phyloP scores from a whole-genome alignment of 176 grass and related monocot species.

The Oryza glumipatula region DNA sequence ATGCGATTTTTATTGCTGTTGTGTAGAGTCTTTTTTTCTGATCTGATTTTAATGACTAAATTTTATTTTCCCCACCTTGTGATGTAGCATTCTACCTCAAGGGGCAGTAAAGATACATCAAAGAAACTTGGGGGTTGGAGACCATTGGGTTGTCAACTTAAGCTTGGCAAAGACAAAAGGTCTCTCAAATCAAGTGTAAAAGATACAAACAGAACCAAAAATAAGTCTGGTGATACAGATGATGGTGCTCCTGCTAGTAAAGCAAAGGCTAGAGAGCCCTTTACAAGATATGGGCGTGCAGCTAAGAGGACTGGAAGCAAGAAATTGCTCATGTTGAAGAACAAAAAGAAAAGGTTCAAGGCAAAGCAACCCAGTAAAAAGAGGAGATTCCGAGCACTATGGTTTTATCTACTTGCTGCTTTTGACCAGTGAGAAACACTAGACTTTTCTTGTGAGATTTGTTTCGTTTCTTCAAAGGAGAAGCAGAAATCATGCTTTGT shows the following conservation, averaged over 20 bases:
- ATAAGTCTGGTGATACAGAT: slow-evolving; percentile 41
- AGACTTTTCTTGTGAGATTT: slow-evolving; percentile 29
- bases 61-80: slow-evolving; percentile 28
- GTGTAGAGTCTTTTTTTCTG: background rate
- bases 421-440: slow-evolving; percentile 61
- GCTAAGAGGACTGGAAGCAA: slow-evolving; percentile 47
- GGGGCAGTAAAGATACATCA: slow-evolving; percentile 44
- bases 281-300: slow-evolving; percentile 26
- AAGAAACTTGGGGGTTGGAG: slow-evolving; percentile 71
- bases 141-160: slow-evolving; percentile 63
- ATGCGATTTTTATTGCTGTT: background rate
- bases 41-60: background rate
- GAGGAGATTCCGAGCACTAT: slow-evolving; percentile 60
- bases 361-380: slow-evolving; percentile 42
- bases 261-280: slow-evolving; percentile 44
- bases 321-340: slow-evolving; percentile 31
- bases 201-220: slow-evolving; percentile 31
- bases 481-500: slow-evolving; percentile 35
- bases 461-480: slow-evolving; percentile 18
- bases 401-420: slow-evolving; percentile 72
- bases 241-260: slow-evolving; percentile 34
- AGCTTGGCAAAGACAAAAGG: slow-evolving; percentile 57
- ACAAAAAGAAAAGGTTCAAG: slow-evolving; percentile 45
- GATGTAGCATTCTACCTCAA: slow-evolving; percentile 38
- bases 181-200: slow-evolving; percentile 40